Evolutionary conservation across 805 yeast species (phyloP), one percentile per base, ranked within the genome.

Genomic region (Starmerella stigmatis): DNA sequence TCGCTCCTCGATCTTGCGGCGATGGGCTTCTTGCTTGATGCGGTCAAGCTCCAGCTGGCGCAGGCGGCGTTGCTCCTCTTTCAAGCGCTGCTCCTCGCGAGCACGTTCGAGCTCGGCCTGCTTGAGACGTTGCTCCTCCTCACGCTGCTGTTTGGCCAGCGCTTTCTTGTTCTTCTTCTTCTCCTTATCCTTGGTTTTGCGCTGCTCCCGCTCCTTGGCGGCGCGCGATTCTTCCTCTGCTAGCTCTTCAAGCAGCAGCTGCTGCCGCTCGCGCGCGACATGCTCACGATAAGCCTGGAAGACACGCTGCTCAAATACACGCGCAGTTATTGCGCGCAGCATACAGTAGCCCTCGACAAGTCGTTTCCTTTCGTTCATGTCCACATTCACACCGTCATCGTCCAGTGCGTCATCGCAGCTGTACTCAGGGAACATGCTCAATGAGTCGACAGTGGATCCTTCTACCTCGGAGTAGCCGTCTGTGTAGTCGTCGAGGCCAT

Each of bases 341-440:
- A 85, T 73, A 21, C 81, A 76, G 30, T 88, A 80, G 11, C 89
- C 80, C 63, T 86, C 94, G 56, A 76, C 79, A 57, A 83, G 64
- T 41, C 86, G 71, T 60, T 70, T 80, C 48, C 12, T 17, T 26
- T 35, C 49, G 9, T 16, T 67, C 8, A 61, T 64, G 5, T 61
- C 66, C 2, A 61, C 64, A 4, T 60, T 64, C 8, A 52, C 57
- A 15, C 47, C 51, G 13, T 44, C 50, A 8, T 51, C 57, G 33
- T 52, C 56, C 16, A 47, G 60, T 12, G 58, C 60, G 38, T 57
- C 64, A n/a, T 55, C 64, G 20, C 56, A 57, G 15, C 57, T 60
- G 27, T 58, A 57, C 2, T 54, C 59, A 29, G 62, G 31, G 10
- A 15, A 60, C 19, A 60, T 64, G 39, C 60, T 60, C 27, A 58